These are phyloP conservation scores for Plasmodium billcollinsi DNA, from an alignment of 169 alveolate species.

Conservation along the genomic window DNA sequence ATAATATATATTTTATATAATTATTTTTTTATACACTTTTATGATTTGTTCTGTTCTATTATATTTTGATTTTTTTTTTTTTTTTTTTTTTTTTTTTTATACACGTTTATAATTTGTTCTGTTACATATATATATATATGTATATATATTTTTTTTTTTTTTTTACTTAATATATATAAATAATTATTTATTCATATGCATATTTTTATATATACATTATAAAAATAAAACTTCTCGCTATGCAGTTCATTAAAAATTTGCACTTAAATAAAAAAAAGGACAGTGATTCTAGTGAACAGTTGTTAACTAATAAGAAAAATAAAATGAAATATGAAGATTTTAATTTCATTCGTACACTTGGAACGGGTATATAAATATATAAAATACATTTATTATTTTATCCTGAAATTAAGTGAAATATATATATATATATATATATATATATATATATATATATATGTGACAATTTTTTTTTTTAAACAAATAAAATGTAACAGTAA, in stretches of 20 bases:
- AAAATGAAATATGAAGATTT: slow-evolving; percentile 76
- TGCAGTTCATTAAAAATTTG: slow-evolving; percentile 47
- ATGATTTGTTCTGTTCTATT: no score
- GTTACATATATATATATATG: neutral
- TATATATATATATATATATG: neutral
- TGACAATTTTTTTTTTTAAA: neutral
- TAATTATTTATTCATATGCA: neutral
- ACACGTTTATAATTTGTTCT: slow-evolving; percentile 22
- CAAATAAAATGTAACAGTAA: neutral
- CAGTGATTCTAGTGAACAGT: slow-evolving; percentile 9
- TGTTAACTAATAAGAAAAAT: slow-evolving; percentile 12
- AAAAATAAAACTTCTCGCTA: neutral
- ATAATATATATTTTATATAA: no score
- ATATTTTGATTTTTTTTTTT: no score
- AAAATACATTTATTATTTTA: neutral
- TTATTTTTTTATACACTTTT: no score
- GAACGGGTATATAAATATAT: slow-evolving; percentile 41
- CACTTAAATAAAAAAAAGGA: slow-evolving; percentile 46
- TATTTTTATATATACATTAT: no score
- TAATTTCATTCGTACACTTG: slow-evolving; percentile 75
- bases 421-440: neutral
- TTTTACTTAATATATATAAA: neutral
- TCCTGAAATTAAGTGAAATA: neutral
- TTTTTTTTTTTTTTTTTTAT: neutral
- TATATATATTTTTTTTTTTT: neutral